Evolutionary conservation across 352 stramenopile species (phyloP), one percentile per base, ranked within the genome.

Genomic region (Blastocystis sp.): DNA sequence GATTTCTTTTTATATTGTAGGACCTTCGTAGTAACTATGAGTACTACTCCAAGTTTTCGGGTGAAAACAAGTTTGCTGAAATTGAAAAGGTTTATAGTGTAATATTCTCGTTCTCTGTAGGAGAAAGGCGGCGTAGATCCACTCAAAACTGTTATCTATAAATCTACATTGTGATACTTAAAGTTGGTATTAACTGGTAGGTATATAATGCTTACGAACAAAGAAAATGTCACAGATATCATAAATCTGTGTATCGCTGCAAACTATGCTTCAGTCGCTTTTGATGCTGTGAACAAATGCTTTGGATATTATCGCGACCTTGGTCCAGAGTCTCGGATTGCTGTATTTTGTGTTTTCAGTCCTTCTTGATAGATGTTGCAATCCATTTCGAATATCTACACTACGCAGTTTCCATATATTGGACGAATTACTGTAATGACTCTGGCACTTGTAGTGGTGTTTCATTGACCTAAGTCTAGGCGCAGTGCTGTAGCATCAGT

Each of bases 181-280:
- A 26, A 37, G 3, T 66, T n/a, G 18, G 20, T 43, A n/a, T 0
- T 80, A 18, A 37, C 39, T n/a, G n/a, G 13, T 62, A 80, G 70
- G 20, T 80, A 80, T 37, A 80, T 80, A 20, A 80, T 80, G n/a
- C 23, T 80, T 41, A 80, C 70, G 45, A 64, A 64, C 47, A 64
- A 64, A 29, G 70, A 80, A 23, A 63, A 62, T 43, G 70, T 80
- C 9, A 43, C 23, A 61, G 70, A 80, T 45, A 80, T 80, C 13
- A 63, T 80, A 8, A 39, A 64, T 41, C 43, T 50, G 23, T 64
- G 70, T 63, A 80, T 80, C 2, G 39, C 29, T 8, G 50, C 41
- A 3, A 62, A 80, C 29, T 64, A 47, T 54, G 9, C 70, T 6
- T 80, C 70, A 7, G 70, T 80, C 37, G 70, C 50, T 23, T 41